phyloP scores from a whole-genome alignment of 441 rosid genomes.

The Aquilaria agallochum region DNA sequence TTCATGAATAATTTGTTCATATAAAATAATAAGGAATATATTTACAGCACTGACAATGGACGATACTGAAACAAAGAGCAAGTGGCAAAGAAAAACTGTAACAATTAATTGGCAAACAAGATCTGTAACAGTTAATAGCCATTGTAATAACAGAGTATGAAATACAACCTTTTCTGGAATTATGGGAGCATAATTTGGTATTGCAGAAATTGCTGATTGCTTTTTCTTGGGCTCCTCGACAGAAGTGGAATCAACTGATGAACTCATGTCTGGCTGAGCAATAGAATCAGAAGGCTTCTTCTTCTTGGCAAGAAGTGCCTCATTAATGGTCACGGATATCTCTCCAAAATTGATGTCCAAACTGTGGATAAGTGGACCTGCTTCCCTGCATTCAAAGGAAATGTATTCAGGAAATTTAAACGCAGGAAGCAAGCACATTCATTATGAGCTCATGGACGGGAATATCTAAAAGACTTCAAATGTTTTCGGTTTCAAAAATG shows the following conservation, averaged over 20 bases:
- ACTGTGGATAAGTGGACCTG: constrained; percentile 60
- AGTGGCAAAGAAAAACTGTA: too few relatives aligned
- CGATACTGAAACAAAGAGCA: not conserved
- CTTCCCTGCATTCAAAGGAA: constrained; percentile 47
- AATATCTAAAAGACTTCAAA: not conserved
- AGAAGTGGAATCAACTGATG: constrained; percentile 25
- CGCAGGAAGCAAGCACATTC: not conserved
- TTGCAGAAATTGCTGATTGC: constrained; percentile 34
- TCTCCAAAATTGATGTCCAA: constrained; percentile 64
- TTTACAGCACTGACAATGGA: too few relatives aligned
- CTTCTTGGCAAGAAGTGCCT: constrained; percentile 54
- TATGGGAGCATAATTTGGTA: constrained; percentile 49
- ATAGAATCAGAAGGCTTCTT: constrained; percentile 38
- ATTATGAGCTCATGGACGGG: not conserved
- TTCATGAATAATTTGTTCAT: too few relatives aligned
- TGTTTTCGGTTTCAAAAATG: too few relatives aligned
- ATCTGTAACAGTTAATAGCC: constrained; percentile 1
- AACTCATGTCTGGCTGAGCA: constrained; percentile 27
- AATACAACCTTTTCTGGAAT: constrained; percentile 80
- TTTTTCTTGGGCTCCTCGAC: constrained; percentile 37
- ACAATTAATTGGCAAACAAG: not conserved
- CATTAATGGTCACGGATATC: constrained; percentile 59
- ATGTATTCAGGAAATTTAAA: constrained; percentile 5
- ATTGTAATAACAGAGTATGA: not conserved
- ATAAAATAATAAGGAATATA: too few relatives aligned